phyloP scores from a whole-genome alignment of 129 eudicot genomes.

The Flaveria ramosissima region DNA sequence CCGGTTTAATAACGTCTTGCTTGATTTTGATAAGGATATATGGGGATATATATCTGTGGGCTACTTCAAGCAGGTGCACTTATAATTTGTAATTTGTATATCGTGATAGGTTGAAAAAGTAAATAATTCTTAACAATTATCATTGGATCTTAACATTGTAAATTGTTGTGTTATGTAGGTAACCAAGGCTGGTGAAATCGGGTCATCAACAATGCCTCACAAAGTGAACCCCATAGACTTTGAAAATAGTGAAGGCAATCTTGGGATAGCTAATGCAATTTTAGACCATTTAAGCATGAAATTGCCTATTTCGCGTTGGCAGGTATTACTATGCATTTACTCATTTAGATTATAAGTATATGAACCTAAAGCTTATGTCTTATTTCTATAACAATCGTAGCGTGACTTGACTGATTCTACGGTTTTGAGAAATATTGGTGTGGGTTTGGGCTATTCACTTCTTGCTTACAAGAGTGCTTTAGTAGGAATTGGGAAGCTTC shows the following conservation, averaged over 20 bases:
- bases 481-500: slow-evolving; percentile 82
- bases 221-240: slow-evolving; percentile 96
- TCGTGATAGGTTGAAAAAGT: neutral
- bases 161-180: slow-evolving; percentile 49
- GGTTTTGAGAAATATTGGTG: slow-evolving; percentile 79
- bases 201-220: slow-evolving; percentile 97
- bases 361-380: neutral
- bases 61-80: slow-evolving; percentile 69
- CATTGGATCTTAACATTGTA: slow-evolving; percentile 11
- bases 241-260: slow-evolving; percentile 97
- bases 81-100: neutral
- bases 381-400: slow-evolving; percentile 39
- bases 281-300: slow-evolving; percentile 75
- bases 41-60: slow-evolving; percentile 90
- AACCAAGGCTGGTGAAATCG: slow-evolving; percentile 89
- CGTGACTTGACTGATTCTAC: slow-evolving; percentile 88
- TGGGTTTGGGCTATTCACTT: slow-evolving; percentile 76
- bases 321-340: slow-evolving; percentile 43
- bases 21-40: slow-evolving; percentile 71
- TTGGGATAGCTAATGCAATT: slow-evolving; percentile 80
- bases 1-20: slow-evolving; percentile 71
- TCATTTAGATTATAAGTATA: neutral
- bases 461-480: slow-evolving; percentile 72
- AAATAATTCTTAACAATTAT: neutral
- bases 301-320: slow-evolving; percentile 94